Evolutionary conservation across 257 asterid species (phyloP).

Genomic region (Petunia secreta): DNA sequence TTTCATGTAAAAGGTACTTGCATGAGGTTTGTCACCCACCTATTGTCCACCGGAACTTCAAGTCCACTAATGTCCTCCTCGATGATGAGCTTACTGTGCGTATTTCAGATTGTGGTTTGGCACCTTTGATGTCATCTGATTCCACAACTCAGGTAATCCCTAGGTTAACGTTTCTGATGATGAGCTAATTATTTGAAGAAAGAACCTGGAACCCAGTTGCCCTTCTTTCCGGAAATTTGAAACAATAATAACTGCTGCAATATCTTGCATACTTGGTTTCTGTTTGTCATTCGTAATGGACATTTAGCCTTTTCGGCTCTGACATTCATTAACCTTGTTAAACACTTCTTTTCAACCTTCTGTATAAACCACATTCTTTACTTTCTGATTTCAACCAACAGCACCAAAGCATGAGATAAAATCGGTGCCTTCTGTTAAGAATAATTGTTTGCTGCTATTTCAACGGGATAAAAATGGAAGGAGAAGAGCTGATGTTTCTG

Average conservation of each 20-base stretch:
- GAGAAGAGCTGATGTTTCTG: neutral
- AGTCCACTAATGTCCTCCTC: conserved; percentile 74
- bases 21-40: conserved; percentile 82
- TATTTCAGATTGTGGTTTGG: conserved; percentile 86
- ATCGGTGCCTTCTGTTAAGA: neutral
- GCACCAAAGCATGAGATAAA: conserved; percentile 4
- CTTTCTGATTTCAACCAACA: neutral
- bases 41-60: conserved; percentile 76
- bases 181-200: neutral
- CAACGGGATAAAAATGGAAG: neutral
- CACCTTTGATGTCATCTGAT: conserved; percentile 59
- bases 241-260: neutral
- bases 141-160: conserved; percentile 61
- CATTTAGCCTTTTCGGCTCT: neutral
- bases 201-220: conserved; percentile 18
- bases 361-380: neutral
- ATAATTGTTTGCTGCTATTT: neutral
- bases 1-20: conserved; percentile 64
- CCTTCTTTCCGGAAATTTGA: neutral
- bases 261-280: neutral
- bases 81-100: conserved; percentile 61
- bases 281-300: neutral
- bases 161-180: neutral
- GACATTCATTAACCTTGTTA: neutral
- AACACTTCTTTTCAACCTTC: neutral